Evolutionary conservation across 1,284 basidiomycete species (phyloP).

Genomic region (Sanghuangporus baumii): DNA sequence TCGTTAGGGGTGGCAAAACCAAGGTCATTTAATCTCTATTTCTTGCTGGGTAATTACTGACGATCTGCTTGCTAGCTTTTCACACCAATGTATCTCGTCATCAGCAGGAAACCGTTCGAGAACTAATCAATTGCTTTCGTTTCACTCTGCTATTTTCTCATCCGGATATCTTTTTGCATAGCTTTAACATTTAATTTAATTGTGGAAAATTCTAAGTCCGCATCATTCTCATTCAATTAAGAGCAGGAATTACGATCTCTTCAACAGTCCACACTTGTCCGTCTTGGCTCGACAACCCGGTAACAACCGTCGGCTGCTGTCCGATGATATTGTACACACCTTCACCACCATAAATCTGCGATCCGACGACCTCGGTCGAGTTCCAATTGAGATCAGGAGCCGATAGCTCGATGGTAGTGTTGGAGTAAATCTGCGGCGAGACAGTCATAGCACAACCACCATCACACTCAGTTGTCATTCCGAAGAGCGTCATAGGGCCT

Average conservation of each 20-base stretch:
- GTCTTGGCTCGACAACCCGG: constrained; percentile 6
- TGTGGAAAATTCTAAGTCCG: background rate
- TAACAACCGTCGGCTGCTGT: constrained; percentile 8
- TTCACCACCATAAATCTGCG: constrained; percentile 12
- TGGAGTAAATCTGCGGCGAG: constrained; percentile 17
- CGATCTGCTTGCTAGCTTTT: constrained; percentile 47
- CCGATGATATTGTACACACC: background rate
- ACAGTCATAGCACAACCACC: constrained; percentile 10
- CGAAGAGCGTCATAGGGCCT: constrained; percentile 18
- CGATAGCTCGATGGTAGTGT: constrained; percentile 16
- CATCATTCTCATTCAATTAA: background rate
- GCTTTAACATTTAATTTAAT: background rate
- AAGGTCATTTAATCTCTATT: constrained; percentile 54
- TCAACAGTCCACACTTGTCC: constrained; percentile 13
- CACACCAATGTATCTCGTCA: constrained; percentile 74
- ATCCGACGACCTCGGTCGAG: constrained; percentile 5
- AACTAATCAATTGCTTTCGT: background rate
- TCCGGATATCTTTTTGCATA: background rate
- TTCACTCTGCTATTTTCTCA: background rate
- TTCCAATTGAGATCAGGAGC: constrained; percentile 9
- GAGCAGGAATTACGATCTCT: constrained; percentile 8
- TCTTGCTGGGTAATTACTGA: constrained; percentile 5
- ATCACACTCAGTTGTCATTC: constrained; percentile 17
- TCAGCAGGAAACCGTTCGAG: constrained; percentile 56
- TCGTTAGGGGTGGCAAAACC: constrained; percentile 81